phyloP scores from a whole-genome alignment of 176 grass and related monocot genomes.

The Zoysia japonica region DNA sequence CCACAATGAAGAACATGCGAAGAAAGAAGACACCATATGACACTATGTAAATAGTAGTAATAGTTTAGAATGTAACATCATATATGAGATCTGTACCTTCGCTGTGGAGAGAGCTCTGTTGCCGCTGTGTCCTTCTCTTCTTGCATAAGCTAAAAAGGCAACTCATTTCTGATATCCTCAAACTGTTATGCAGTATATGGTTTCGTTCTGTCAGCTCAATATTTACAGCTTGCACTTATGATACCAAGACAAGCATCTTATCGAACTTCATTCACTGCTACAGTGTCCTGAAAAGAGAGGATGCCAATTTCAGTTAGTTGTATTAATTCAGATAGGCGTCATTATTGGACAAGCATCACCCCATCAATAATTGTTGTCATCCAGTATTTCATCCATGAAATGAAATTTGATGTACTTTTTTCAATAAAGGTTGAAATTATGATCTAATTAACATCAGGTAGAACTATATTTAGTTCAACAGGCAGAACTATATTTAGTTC shows the following conservation, averaged over 20 bases:
- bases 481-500: not conserved
- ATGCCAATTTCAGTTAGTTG: not conserved
- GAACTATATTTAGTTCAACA: not conserved
- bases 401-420: constrained; percentile 14
- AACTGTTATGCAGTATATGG: not conserved
- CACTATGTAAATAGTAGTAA: constrained; percentile 4
- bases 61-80: constrained; percentile 19
- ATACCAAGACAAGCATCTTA: constrained; percentile 30
- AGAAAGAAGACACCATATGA: not conserved
- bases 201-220: not conserved
- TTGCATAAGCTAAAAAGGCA: constrained; percentile 59
- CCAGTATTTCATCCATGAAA: not conserved
- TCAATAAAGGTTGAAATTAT: not conserved
- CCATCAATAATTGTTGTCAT: not conserved
- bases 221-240: constrained; percentile 22
- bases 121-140: constrained; percentile 16
- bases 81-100: constrained; percentile 55
- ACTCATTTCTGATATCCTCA: constrained; percentile 47
- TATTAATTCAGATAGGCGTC: not conserved
- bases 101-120: constrained; percentile 37
- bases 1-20: constrained; percentile 21
- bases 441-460: not conserved
- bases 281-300: constrained; percentile 46
- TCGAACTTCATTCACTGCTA: constrained; percentile 1
- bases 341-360: not conserved